phyloP scores from a whole-genome alignment of 257 asterid genomes.

The Gardenia jasminoides region DNA sequence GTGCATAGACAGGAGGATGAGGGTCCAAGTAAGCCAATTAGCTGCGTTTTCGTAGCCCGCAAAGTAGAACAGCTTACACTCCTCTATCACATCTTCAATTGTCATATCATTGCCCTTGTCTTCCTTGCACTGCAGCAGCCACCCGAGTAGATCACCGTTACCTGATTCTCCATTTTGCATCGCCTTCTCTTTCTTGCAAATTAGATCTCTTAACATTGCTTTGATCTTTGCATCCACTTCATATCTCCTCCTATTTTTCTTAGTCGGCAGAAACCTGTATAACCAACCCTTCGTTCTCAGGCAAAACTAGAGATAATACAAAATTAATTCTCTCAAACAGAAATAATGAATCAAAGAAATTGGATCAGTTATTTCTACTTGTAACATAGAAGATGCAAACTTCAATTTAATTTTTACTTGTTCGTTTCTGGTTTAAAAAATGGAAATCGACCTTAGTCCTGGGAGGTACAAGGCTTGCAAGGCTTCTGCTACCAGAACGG shows the following conservation, averaged over 20 bases:
- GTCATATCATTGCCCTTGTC: slow-evolving; percentile 10
- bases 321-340: too few relatives aligned
- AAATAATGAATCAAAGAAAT: too few relatives aligned
- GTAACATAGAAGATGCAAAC: too few relatives aligned
- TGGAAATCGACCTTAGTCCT: slow-evolving; percentile 20
- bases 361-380: too few relatives aligned
- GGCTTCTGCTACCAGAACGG: slow-evolving; percentile 5
- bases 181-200: slow-evolving; percentile 7
- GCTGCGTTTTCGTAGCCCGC: slow-evolving; percentile 33
- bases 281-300: too few relatives aligned
- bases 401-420: too few relatives aligned
- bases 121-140: slow-evolving; percentile 19
- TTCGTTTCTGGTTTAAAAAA: background rate
- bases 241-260: slow-evolving; percentile 30
- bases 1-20: slow-evolving; percentile 8
- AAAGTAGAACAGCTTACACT: slow-evolving; percentile 28
- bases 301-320: too few relatives aligned
- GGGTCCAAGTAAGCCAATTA: slow-evolving; percentile 17
- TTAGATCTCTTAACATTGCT: background rate
- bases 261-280: slow-evolving; percentile 29
- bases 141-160: slow-evolving; percentile 22
- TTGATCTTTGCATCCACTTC: slow-evolving; percentile 25
- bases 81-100: slow-evolving; percentile 28
- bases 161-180: slow-evolving; percentile 8
- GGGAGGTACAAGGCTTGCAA: slow-evolving; percentile 18